Base-by-base conservation (phyloP, 768 basidiomycete species). In the Russula ochroleuca region DNA sequence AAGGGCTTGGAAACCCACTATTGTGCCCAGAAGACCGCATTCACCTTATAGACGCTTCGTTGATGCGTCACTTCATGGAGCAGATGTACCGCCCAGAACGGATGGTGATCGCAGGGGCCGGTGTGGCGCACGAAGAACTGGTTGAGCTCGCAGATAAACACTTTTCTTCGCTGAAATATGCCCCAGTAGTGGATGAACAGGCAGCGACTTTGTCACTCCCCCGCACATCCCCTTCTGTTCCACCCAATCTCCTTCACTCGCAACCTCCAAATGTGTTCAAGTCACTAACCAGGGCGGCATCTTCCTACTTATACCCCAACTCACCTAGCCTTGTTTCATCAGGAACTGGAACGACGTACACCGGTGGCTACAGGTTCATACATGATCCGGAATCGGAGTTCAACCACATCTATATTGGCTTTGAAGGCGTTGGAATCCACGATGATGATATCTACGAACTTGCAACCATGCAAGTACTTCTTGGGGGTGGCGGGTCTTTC, bases 401-500 rank as follows among this genome's bases (percentile, higher is more conserved):
- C 73, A 87, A 93, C 67, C 97, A 98, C 74, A 80, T 98, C 57
- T 97, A 97, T 73, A 79, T 99, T 61, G 94, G 83, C 0, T 99
- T 88, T 70, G 95, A 98, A 73, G 94, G 94, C 31, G 81, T 92
- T 3, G 88, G 92, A 3, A 92, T 98, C 51, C 86, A 90, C 71
- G 91, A 96, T 68, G 85, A 90, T 55, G 94, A 97, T 72, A 88
- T 98, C 56, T 98, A 94, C 73, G 83, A 92, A 7, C 81, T 96
- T 19, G 96, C 96, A 21, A 93, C 91, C 2, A 88, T 98, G 77
- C 96, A 99, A 72, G 88, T 95, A 28, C 83, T 98, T 49, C 83
- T 99, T 17, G 96, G 96, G 37, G 96, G 96, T 0, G 96, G 96
- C 9, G 94, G 94, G 19, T 91, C 88, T 73, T 99, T 99, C 81